Base-by-base conservation (phyloP, 306 rosid genomes). In the Carpinus fangiana region DNA sequence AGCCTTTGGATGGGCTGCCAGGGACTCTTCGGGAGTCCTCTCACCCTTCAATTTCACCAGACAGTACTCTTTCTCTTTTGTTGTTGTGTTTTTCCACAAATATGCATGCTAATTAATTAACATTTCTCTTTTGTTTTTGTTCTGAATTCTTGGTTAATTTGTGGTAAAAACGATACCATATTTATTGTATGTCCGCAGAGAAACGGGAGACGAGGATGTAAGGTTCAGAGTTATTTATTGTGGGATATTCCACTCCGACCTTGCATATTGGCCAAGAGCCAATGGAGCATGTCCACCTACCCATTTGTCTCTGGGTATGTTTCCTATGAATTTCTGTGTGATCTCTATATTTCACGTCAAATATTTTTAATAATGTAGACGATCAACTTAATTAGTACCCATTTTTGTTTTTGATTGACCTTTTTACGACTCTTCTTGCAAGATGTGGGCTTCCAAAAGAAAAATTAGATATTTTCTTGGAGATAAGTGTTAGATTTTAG, bases 231-330 rank as follows among this genome's bases (percentile, higher is more conserved):
- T 87, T 4, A 8, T 80, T 14, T 90, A 82, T 18, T 82, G 91
- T 67, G 93, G 93, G n/a, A 74, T 89, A 74, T 89, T 91, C 7
- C 90, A 89, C 79, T 51, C 91, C 0, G 91, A 89, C 12, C 83
- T 87, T 8, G 26, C 93, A 86, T 78, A 80, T 73, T 23, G 86
- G 0, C 82, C 31, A 87, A 84, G 75, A 89, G 85, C 4, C 88
- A 87, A 3, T 89, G 90, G 90, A 86, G 80, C 26, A 0, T 0
- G 13, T 26, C 90, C n/a, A 53, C 5, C 26, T 87, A 74, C 23
- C 91, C 93, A 20, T 2, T 85, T 0, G 86, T 87, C 18, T 91
- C 93, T 0, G 93, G 93, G 90, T 76, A 76, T 21, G 57, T 8
- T 54, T 4, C 53, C 60, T 54, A 0, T 2, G 2, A 54, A 54